phyloP scores from a whole-genome alignment of 2,329 filamentous ascomycete species.

The Fusarium coffeatum region DNA sequence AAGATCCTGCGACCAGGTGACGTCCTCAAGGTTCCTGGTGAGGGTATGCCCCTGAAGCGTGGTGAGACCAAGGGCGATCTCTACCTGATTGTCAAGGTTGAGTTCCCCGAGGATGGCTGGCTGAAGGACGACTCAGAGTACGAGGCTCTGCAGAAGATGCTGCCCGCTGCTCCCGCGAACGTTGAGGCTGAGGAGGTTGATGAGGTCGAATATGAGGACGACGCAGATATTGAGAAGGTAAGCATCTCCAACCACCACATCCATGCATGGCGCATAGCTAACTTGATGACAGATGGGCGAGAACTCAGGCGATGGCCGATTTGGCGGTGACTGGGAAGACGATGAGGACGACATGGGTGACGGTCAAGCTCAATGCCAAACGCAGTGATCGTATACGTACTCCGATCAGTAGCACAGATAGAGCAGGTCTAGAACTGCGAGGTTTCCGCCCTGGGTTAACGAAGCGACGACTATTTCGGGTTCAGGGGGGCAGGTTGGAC shows the following conservation, averaged over 20 bases:
- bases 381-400: constrained; percentile 66
- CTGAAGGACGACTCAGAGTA: constrained; percentile 77
- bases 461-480: constrained; percentile 45
- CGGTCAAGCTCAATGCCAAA: constrained; percentile 75
- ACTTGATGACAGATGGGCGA: constrained; percentile 71
- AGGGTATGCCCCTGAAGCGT: constrained; percentile 94
- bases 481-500: constrained; percentile 21
- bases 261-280: constrained; percentile 10
- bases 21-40: constrained; percentile 84
- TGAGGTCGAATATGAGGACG: constrained; percentile 87
- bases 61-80: constrained; percentile 87
- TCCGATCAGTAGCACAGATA: constrained; percentile 14
- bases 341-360: constrained; percentile 78
- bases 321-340: constrained; percentile 71
- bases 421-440: constrained; percentile 24
- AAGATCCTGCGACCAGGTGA: constrained; percentile 86
- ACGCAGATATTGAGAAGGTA: constrained; percentile 84
- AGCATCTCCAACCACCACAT: constrained; percentile 42
- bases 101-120: constrained; percentile 92
- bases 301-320: constrained; percentile 74
- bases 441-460: constrained; percentile 32
- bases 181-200: constrained; percentile 82
- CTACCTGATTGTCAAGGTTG: constrained; percentile 85
- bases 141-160: constrained; percentile 76
- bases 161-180: constrained; percentile 72